phyloP scores from a whole-genome alignment of 495 filamentous ascomycete genomes.

The Podospora sp. region DNA sequence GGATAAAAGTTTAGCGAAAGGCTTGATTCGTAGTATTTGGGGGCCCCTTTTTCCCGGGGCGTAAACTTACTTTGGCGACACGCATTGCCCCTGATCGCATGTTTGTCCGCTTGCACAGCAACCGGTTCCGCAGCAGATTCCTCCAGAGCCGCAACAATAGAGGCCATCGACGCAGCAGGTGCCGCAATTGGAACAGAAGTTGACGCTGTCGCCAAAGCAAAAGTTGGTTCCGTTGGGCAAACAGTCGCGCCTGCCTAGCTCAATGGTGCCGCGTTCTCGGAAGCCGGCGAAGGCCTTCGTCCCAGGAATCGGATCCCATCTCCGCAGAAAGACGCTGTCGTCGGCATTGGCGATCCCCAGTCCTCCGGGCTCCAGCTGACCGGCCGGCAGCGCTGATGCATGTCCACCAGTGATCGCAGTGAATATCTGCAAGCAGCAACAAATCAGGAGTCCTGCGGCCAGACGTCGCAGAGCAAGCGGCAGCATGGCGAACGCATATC shows the following conservation, averaged over 20 bases:
- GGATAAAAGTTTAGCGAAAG: conserved; percentile 2
- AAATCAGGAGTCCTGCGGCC: neutral
- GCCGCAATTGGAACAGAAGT: conserved; percentile 34
- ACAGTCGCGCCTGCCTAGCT: conserved; percentile 32
- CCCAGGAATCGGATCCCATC: conserved; percentile 28
- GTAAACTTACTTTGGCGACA: conserved; percentile 30
- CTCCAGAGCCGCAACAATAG: conserved; percentile 29
- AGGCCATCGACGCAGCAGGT: conserved; percentile 34
- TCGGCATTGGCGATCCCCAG: neutral
- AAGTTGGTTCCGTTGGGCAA: conserved; percentile 39
- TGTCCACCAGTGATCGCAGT: neutral
- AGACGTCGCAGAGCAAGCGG: conserved; percentile 4
- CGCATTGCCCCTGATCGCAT: conserved; percentile 35
- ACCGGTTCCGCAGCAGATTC: conserved; percentile 33
- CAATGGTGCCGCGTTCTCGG: conserved; percentile 18
- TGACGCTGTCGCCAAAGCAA: conserved; percentile 34
- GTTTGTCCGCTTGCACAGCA: conserved; percentile 35
- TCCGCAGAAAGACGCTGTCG: conserved; percentile 7
- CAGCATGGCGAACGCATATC: conserved; percentile 17
- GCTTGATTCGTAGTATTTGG: neutral
- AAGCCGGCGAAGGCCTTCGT: conserved; percentile 23
- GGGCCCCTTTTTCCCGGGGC: neutral
- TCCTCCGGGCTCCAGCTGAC: neutral
- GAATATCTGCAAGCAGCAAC: neutral
- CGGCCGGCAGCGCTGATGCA: conserved; percentile 6